Evolutionary conservation across 768 basidiomycete genomes (phyloP).

Genomic region (Boletales sp.): DNA sequence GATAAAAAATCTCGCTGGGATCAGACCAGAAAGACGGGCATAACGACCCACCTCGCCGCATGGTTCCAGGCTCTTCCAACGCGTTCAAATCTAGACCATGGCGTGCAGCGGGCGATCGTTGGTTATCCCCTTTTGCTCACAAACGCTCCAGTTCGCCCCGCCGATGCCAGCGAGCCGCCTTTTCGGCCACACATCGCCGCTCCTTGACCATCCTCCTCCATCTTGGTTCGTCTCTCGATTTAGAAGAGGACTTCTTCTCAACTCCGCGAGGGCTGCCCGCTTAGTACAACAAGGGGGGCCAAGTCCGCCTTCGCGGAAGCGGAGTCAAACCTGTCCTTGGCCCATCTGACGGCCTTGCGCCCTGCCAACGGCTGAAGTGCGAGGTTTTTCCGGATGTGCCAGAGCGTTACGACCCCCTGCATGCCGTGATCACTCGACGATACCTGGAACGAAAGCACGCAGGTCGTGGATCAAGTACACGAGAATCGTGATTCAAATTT

Average conservation of each 20-base stretch:
- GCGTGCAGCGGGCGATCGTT: neutral
- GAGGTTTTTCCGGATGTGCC: too few relatives aligned
- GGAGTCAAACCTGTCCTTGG: conserved; percentile 15
- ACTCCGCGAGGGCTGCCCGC: conserved; percentile 31
- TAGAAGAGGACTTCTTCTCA: conserved; percentile 20
- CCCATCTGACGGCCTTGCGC: too few relatives aligned
- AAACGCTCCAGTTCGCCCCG: neutral
- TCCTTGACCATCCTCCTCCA: neutral
- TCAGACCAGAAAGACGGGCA: neutral
- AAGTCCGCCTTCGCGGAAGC: conserved; percentile 32
- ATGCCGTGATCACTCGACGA: neutral
- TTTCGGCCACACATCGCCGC: neutral
- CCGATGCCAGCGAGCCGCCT: neutral
- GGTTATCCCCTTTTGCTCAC: neutral
- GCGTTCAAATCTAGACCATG: too few relatives aligned
- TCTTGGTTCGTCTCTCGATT: conserved; percentile 26
- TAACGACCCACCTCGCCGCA: neutral
- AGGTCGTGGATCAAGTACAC: neutral
- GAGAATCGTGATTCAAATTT: neutral
- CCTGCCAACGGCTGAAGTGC: too few relatives aligned
- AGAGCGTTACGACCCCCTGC: too few relatives aligned
- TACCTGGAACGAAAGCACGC: neutral
- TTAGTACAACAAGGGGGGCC: conserved; percentile 6
- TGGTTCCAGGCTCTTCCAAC: neutral
- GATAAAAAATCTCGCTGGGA: too few relatives aligned